These are phyloP conservation scores for Sclerotinia borealis DNA, from an alignment of 2,329 filamentous ascomycete genomes.

Conservation along the genomic window DNA sequence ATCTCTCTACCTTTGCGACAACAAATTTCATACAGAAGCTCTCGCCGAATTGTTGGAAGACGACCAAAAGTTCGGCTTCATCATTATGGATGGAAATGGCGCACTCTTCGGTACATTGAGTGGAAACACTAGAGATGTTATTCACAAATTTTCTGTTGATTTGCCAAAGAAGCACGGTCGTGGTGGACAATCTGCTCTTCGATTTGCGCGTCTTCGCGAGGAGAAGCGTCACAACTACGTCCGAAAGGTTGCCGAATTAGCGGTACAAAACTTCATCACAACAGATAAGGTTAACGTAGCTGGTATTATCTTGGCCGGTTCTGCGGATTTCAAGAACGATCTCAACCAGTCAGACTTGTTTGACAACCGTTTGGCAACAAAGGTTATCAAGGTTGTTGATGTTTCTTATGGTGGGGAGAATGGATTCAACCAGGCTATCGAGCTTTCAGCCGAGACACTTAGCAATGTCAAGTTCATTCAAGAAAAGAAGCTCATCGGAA, in stretches of 20 bases:
- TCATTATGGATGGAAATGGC: constrained; percentile 99
- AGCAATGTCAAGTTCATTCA: constrained; percentile 99
- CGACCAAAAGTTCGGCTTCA: constrained; percentile 98
- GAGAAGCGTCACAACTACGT: constrained; percentile 99
- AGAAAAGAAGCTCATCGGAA: constrained; percentile 99
- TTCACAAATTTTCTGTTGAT: constrained; percentile 98
- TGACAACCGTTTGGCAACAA: constrained; percentile 80
- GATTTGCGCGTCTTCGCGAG: constrained; percentile 98
- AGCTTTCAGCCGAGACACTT: constrained; percentile 88
- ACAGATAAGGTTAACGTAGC: constrained; percentile 98
- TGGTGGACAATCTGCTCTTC: constrained; percentile 98
- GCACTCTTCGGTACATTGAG: constrained; percentile 94
- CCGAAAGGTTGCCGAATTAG: constrained; percentile 94
- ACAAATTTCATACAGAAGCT: constrained; percentile 99
- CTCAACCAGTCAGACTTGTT: constrained; percentile 97
- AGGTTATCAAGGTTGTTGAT: constrained; percentile 99
- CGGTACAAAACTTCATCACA: constrained; percentile 98
- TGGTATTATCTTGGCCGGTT: constrained; percentile 90
- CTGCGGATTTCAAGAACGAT: constrained; percentile 99
- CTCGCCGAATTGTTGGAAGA: constrained; percentile 95
- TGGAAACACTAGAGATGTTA: constrained; percentile 91
- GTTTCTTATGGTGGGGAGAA: constrained; percentile 99
- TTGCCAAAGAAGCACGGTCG: constrained; percentile 99
- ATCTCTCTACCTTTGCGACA: constrained; percentile 98
- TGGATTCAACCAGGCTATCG: constrained; percentile 99